Percentiles rank a stretch among this genome's conserved stretches.
phyloP scores from a whole-genome alignment of 345 rosid species.

The Eucalyptus cloeziana region DNA sequence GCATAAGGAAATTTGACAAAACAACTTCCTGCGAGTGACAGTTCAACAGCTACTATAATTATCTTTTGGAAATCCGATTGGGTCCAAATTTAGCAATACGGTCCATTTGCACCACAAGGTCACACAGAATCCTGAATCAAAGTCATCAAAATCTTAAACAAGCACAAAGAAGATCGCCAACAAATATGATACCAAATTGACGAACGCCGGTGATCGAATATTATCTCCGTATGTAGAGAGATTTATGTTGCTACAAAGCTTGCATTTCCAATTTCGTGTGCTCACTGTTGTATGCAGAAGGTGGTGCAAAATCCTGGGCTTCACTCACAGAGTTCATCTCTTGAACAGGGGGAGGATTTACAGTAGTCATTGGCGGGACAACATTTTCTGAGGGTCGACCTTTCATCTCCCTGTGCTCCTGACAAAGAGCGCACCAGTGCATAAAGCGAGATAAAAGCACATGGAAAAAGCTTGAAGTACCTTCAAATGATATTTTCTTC shows the following conservation, averaged over 20 bases:
- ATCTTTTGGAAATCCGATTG: not conserved
- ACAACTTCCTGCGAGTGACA: not conserved
- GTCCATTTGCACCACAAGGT: too few species aligned
- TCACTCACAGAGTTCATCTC: conserved; percentile 54
- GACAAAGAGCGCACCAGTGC: conserved; percentile 76
- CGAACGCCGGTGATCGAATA: not conserved
- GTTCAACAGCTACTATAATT: not conserved
- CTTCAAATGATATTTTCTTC: conserved; percentile 87
- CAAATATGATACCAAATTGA: not conserved
- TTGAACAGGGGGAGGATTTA: conserved; percentile 81
- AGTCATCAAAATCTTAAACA: not conserved
- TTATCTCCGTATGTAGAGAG: not conserved
- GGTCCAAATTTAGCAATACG: not conserved
- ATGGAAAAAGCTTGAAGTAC: conserved; percentile 14
- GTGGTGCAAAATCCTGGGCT: conserved; percentile 15
- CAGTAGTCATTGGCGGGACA: conserved; percentile 75
- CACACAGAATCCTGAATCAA: too few species aligned
- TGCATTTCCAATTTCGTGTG: conserved; percentile 49
- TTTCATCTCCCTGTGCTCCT: conserved; percentile 87
- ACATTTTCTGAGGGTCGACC: conserved; percentile 55
- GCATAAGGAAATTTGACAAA: not conserved
- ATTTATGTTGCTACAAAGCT: conserved; percentile 13
- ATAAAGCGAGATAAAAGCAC: not conserved
- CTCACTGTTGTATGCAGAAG: conserved; percentile 12
- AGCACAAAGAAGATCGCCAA: not conserved